Evolutionary conservation across 306 rosid species (phyloP).

Genomic region (Cicer arietinum): DNA sequence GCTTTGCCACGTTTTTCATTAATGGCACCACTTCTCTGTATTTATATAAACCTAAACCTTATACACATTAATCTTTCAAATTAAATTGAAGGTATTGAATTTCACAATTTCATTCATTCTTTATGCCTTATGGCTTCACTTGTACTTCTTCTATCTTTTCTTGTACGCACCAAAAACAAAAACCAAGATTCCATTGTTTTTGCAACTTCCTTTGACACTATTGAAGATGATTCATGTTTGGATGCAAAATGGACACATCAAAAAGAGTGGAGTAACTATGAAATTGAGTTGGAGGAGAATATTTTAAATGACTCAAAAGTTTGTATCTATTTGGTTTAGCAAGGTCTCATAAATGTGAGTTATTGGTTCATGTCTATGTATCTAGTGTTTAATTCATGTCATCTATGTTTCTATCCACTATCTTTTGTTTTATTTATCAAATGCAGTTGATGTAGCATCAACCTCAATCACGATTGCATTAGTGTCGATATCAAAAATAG

Average conservation of each 20-base stretch:
- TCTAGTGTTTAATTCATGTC: conserved; percentile 3
- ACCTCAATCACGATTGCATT: too few species aligned
- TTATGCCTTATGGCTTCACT: conserved; percentile 47
- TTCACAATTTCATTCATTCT: conserved; percentile 4
- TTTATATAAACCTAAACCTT: conserved; percentile 2
- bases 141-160: conserved; percentile 44
- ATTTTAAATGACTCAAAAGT: conserved; percentile 51
- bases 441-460: too few species aligned
- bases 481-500: too few species aligned
- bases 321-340: conserved; percentile 44
- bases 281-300: conserved; percentile 12
- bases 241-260: conserved; percentile 9
- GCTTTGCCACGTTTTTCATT: neutral
- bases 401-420: neutral
- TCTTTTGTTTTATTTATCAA: neutral
- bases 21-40: neutral
- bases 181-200: neutral
- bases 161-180: conserved; percentile 11
- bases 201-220: neutral
- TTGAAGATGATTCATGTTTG: conserved; percentile 29
- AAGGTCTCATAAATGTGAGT: conserved; percentile 8
- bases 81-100: neutral
- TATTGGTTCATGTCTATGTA: conserved; percentile 4
- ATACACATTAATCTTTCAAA: neutral
- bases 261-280: conserved; percentile 9